Percentiles rank a stretch among this genome's conserved stretches.
phyloP scores from a whole-genome alignment of 2,329 filamentous ascomycete genomes.

The Fusarium sp. region DNA sequence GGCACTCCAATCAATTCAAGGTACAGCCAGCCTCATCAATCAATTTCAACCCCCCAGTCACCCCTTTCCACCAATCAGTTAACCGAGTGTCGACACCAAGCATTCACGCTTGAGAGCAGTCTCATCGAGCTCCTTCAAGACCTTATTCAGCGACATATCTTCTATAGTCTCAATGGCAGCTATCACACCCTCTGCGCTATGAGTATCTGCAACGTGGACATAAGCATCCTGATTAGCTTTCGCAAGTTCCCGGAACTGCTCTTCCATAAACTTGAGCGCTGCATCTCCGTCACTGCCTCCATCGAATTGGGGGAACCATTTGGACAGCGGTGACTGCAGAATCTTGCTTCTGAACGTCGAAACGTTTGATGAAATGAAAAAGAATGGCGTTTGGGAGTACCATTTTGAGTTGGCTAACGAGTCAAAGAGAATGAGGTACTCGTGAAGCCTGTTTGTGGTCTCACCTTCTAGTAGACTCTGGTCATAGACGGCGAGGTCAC shows the following conservation, averaged over 20 bases:
- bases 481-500: background rate
- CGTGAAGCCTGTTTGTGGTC: background rate
- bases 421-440: background rate
- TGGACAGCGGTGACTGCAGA: background rate
- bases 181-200: background rate
- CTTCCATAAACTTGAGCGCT: background rate
- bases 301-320: background rate
- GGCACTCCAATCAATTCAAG: no score
- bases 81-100: no score
- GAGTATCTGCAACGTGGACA: background rate
- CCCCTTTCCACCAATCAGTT: no score
- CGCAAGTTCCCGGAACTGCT: background rate
- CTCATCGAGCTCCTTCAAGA: background rate
- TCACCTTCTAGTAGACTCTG: background rate
- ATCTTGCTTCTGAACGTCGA: fast-evolving
- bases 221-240: background rate
- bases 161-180: background rate
- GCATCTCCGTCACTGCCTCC: background rate
- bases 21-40: no score
- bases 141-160: background rate
- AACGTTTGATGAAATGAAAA: background rate
- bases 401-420: background rate
- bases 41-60: no score
- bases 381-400: background rate
- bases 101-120: no score